Evolutionary conservation across 2,329 filamentous ascomycete genomes (phyloP).

Genomic region (Aspergillus chevalieri): DNA sequence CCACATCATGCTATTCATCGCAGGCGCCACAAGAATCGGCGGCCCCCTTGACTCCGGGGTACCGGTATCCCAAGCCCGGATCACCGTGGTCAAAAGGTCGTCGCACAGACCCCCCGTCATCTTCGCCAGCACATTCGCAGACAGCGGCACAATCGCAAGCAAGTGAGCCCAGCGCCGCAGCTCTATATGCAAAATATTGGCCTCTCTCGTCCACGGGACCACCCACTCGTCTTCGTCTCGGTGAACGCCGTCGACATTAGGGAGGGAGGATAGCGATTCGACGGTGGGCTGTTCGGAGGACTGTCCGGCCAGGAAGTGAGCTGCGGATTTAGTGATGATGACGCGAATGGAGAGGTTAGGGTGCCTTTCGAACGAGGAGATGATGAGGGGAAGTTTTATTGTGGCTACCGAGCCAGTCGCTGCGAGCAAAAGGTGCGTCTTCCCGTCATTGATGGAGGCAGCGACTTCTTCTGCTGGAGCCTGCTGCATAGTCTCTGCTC

Average conservation of each 20-base stretch:
- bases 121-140: conserved; percentile 81
- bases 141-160: conserved; percentile 72
- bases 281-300: conserved; percentile 69
- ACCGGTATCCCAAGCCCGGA: conserved; percentile 78
- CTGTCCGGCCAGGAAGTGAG: conserved; percentile 71
- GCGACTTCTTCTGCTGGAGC: background rate
- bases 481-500: no score
- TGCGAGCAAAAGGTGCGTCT: conserved; percentile 47
- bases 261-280: conserved; percentile 51
- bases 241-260: conserved; percentile 75
- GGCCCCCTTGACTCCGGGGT: conserved; percentile 41
- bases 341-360: conserved; percentile 69
- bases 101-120: conserved; percentile 72
- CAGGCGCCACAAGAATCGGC: conserved; percentile 67
- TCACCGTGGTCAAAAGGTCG: conserved; percentile 64
- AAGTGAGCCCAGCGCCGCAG: conserved; percentile 75
- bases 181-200: conserved; percentile 85
- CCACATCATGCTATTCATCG: conserved; percentile 93
- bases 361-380: conserved; percentile 41
- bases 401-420: conserved; percentile 74
- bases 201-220: conserved; percentile 68
- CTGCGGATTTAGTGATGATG: conserved; percentile 67
- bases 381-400: conserved; percentile 71
- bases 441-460: conserved; percentile 15
- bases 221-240: conserved; percentile 81